Evolutionary conservation across 805 yeast species (phyloP), one percentile per base, ranked within the genome.

Genomic region (Torulaspora microellipsoides): DNA sequence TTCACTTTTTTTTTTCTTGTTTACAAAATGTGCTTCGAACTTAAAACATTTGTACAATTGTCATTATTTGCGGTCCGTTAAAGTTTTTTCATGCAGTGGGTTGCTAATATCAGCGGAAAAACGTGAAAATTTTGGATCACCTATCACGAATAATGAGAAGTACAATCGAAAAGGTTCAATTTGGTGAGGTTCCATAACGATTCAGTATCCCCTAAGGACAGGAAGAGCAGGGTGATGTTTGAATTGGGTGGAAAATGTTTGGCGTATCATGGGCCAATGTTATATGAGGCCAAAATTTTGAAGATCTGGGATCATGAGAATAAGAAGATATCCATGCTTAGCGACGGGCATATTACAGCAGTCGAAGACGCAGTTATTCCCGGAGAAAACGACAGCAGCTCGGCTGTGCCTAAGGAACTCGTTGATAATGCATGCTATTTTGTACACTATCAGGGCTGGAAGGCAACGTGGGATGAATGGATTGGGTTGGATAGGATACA

Each of bases 391-490:
- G 25, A 20, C 8, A 40, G 45, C 2, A 25, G 33, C n/a, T 43
- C 36, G 6, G 31, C 32, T 11, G 59, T 72, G 9, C 72, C 77
- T 1, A 63, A 54, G 13, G 72, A 67, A 10, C 45, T 71, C 14
- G 51, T 49, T 23, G 62, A 55, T 14, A 66, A 65, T 32, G 52
- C 54, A 15, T 72, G 80, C 27, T 90, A 80, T 64, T 81, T 71
- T 52, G 78, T 91, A 13, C 99, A 93, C 59, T 91, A 91, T 65
- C 84, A 83, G 53, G 98, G 99, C 2, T 91, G 99, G 99, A 91
- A 90, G 58, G 66, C 82, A 13, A 81, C 89, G 46, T 91, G 96
- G 96, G 98, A 91, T 60, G 99, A 91, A 64, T 91, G 99, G 99
- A 91, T 91, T 1, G 75, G 77, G 1, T 64, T 66, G 7, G 81